Percentiles rank a stretch among this genome's conserved stretches.
Evolutionary conservation across 1,284 basidiomycete species (phyloP).

Genomic region (Tranzscheliella williamsii): DNA sequence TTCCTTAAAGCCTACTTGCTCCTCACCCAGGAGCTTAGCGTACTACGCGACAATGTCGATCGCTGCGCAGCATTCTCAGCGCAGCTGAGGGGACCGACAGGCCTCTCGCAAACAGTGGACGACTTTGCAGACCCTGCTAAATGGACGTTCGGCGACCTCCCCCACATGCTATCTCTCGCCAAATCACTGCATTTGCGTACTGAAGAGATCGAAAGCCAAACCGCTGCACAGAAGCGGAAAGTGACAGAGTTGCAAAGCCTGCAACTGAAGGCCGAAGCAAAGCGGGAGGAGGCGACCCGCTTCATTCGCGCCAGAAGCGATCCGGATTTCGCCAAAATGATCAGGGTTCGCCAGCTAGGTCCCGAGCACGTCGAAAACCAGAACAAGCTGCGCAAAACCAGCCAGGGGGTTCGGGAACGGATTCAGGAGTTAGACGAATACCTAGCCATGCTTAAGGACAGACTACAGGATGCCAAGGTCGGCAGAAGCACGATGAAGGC

Average conservation of each 20-base stretch:
- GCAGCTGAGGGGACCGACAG: slow-evolving; percentile 46
- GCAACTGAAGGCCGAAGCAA: slow-evolving; percentile 64
- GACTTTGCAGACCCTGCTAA: slow-evolving; percentile 40
- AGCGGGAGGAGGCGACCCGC: slow-evolving; percentile 62
- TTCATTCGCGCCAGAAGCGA: slow-evolving; percentile 77
- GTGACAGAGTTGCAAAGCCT: slow-evolving; percentile 63
- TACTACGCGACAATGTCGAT: slow-evolving; percentile 27
- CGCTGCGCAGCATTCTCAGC: slow-evolving; percentile 56
- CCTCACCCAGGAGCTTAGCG: slow-evolving; percentile 61
- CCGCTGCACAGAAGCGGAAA: slow-evolving; percentile 51
- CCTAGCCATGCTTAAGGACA: slow-evolving; percentile 72
- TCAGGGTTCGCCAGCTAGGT: slow-evolving; percentile 77
- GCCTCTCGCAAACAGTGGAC: slow-evolving; percentile 21
- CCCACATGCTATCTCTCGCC: slow-evolving; percentile 46
- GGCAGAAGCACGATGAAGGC: slow-evolving; percentile 71
- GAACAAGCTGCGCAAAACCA: slow-evolving; percentile 71
- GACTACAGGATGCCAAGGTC: slow-evolving; percentile 69
- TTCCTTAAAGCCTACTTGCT: slow-evolving; percentile 60
- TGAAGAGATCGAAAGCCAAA: slow-evolving; percentile 18
- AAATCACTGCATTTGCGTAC: slow-evolving; percentile 22
- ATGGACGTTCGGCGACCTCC: slow-evolving; percentile 62
- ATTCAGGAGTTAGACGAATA: slow-evolving; percentile 77
- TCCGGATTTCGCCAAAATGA: slow-evolving; percentile 76
- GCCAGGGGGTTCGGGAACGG: slow-evolving; percentile 73
- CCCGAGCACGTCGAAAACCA: slow-evolving; percentile 86